Conservation (phyloP, 805 yeast genomes). For the Kluyveromyces aestuarii region DNA sequence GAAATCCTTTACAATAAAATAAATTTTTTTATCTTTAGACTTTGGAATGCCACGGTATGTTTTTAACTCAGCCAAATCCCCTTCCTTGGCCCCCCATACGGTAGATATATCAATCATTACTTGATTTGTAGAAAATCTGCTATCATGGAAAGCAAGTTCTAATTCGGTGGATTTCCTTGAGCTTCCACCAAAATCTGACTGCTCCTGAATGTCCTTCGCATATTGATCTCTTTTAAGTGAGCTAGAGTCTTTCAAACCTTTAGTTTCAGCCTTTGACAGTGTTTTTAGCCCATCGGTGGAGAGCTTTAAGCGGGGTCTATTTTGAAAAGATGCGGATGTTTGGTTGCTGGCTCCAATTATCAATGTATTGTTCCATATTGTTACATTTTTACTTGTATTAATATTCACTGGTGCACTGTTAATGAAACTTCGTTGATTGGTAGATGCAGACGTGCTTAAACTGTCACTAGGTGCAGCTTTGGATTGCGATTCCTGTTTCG, state of each 20-base stretch:
- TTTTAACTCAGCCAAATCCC: constrained; percentile 65
- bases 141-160: constrained; percentile 49
- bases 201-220: neutral
- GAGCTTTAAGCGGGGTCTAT: neutral
- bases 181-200: neutral
- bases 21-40: constrained; percentile 29
- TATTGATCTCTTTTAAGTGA: neutral
- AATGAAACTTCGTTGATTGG: neutral
- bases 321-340: neutral
- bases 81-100: constrained; percentile 58
- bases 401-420: neutral
- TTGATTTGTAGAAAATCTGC: constrained; percentile 44
- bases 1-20: constrained; percentile 35
- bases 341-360: constrained; percentile 5
- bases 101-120: constrained; percentile 54
- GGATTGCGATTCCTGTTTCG: neutral
- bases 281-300: constrained; percentile 1
- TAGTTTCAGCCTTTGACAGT: neutral
- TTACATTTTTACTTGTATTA: constrained; percentile 3
- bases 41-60: constrained; percentile 31
- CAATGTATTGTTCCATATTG: constrained; percentile 6
- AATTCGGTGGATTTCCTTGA: constrained; percentile 11
- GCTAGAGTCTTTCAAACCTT: neutral
- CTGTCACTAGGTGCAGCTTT: neutral
- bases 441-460: neutral